phyloP scores from a whole-genome alignment of 805 yeast species.

The Yueomyces sp. region DNA sequence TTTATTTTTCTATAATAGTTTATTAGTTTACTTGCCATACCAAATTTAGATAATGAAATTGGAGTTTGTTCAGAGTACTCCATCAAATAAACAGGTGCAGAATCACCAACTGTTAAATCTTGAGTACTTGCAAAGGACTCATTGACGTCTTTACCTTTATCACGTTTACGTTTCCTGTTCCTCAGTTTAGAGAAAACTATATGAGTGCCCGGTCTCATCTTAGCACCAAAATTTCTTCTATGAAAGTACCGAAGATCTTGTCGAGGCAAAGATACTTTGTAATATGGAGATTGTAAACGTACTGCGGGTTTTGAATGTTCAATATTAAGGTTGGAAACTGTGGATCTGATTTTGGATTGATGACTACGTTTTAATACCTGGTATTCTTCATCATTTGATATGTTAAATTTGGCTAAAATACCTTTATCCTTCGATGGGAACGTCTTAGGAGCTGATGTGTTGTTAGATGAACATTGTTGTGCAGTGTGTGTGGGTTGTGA shows the following conservation, averaged over 20 bases:
- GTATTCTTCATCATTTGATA: conserved; percentile 82
- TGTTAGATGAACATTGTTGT: conserved; percentile 1
- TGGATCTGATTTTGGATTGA: conserved; percentile 83
- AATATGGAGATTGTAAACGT: conserved; percentile 80
- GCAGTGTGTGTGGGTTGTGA: conserved; percentile 1
- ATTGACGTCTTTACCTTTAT: conserved; percentile 66
- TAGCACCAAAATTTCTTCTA: conserved; percentile 47
- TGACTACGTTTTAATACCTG: conserved; percentile 73
- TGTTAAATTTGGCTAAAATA: conserved; percentile 51
- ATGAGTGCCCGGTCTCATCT: conserved; percentile 62
- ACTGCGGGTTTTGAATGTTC: conserved; percentile 87
- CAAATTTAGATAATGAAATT: conserved; percentile 67
- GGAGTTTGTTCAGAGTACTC: conserved; percentile 92
- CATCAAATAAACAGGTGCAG: conserved; percentile 60
- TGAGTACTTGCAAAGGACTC: conserved; percentile 59
- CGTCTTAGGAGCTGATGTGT: not conserved
- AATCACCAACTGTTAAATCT: conserved; percentile 76
- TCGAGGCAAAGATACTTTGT: conserved; percentile 61
- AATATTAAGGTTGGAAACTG: conserved; percentile 77
- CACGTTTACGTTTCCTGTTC: conserved; percentile 74
- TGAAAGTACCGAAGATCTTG: conserved; percentile 67
- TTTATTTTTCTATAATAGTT: conserved; percentile 80
- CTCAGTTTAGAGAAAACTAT: conserved; percentile 67
- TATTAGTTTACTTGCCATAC: conserved; percentile 90
- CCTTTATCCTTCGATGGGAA: conserved; percentile 40